Evolutionary conservation across 2,329 filamentous ascomycete species (phyloP), one percentile per base, ranked within the genome.

Genomic region (Shiraia bambusicola): DNA sequence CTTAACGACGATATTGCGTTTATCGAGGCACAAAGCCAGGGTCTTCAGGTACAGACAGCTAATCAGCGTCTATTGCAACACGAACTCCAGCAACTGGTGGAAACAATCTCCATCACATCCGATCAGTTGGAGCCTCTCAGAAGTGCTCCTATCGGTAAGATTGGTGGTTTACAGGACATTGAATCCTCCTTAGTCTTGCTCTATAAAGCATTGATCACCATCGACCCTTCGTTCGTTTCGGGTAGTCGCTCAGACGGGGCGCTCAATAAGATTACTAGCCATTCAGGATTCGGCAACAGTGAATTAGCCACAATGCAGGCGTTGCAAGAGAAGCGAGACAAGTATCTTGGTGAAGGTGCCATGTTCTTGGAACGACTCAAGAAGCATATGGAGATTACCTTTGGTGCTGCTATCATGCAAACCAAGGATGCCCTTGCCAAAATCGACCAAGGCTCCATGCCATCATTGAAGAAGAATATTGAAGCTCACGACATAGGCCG

Each of bases 1-100:
- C 77, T 98, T 22, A 90, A 91, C 42, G 92, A 97, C 35, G 93
- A 98, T 59, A 94, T 98, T 56, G 85, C 90, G 3, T 97, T 94
- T 65, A 97, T 98, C 52, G 93, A 98, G 72, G 90, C 93, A 2
- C 93, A 98, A 69, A 91, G 89, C 6, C 92, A 98, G 71, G 93
- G 93, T 74, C 75, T 98, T 33, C 93, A 98, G 61, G 92, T 98
- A 6, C 93, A 97, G 69, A 92, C 92, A 14, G 89, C 93, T 28
- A 98, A 98, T 59, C 93, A 98, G 66, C 95, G 95, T 67, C 79
- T 95, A 19, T 78, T 98, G 33, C 89, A 92, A 67, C 88, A 85
- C 49, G 93, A 98, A 67, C 78, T 98, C 2, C 84, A 94, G 65
- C 87, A 85, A 25, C 76, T 97, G n/a, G 78, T 98, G 16, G 84